Evolutionary conservation across 1,284 basidiomycete genomes (phyloP).

Genomic region (Boletellus deceptivus): DNA sequence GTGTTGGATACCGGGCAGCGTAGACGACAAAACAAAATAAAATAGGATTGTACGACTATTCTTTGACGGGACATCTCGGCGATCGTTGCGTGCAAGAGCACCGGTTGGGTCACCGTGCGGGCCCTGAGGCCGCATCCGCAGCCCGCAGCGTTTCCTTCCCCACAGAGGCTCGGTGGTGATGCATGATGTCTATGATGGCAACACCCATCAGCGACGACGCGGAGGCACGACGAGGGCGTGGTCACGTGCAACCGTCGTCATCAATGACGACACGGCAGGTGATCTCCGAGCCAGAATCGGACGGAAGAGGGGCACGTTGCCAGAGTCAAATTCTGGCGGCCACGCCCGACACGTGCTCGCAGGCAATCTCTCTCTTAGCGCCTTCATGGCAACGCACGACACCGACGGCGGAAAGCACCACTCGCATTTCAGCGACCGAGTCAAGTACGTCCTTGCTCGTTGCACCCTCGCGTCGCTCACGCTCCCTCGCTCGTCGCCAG

Average conservation of each 20-base stretch:
- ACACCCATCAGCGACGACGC: too few species aligned
- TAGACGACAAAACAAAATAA: conserved; percentile 12
- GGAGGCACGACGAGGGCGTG: too few species aligned
- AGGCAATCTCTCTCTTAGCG: neutral
- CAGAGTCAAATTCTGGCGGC: neutral
- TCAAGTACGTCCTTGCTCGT: conserved; percentile 18
- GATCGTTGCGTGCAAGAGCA: conserved; percentile 9
- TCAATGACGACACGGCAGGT: too few species aligned
- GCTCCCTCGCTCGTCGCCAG: conserved; percentile 7
- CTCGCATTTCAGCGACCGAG: conserved; percentile 10
- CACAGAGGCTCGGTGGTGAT: too few species aligned
- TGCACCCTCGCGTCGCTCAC: neutral
- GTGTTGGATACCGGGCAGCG: conserved; percentile 22
- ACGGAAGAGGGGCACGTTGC: too few species aligned
- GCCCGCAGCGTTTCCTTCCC: too few species aligned
- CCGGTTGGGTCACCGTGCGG: too few species aligned
- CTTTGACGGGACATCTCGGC: neutral
- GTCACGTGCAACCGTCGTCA: too few species aligned
- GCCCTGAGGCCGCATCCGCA: too few species aligned
- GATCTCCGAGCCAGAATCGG: too few species aligned
- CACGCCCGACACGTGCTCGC: conserved; percentile 18
- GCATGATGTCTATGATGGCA: too few species aligned
- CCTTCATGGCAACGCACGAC: conserved; percentile 14
- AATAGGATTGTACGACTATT: neutral
- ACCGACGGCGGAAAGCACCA: conserved; percentile 3